Conservation (phyloP, 2,329 filamentous ascomycete species). For the Alternaria arborescens region DNA sequence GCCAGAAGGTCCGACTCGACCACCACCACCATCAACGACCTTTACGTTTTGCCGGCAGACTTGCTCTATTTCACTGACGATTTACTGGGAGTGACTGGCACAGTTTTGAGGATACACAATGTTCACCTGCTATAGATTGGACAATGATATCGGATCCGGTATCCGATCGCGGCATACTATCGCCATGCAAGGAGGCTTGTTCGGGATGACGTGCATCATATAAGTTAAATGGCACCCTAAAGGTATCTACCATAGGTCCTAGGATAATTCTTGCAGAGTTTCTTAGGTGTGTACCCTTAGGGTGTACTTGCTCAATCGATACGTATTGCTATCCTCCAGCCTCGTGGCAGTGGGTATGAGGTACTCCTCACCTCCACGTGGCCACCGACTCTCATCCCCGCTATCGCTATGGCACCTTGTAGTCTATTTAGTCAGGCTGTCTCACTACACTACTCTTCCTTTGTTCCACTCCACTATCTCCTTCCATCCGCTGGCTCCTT, state of each 20-base stretch:
- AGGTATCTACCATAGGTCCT: not conserved
- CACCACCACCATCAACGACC: slow-evolving; percentile 1
- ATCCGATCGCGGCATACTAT: not conserved
- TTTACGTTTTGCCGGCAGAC: not conserved
- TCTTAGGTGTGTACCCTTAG: not conserved
- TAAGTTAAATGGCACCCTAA: not conserved
- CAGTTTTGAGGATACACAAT: not conserved
- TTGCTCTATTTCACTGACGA: not conserved
- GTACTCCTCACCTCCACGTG: not conserved
- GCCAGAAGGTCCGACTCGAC: slow-evolving; percentile 9
- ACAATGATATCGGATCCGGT: not conserved
- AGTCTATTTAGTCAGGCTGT: not conserved
- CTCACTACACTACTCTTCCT: not conserved
- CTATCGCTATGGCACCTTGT: not conserved
- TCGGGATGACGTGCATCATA: not conserved
- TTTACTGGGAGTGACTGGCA: not conserved
- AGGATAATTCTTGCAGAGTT: not conserved
- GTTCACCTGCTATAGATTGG: not conserved
- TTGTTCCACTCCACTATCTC: not conserved
- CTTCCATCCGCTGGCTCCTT: not conserved
- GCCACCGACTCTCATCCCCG: not conserved
- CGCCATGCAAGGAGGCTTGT: not conserved
- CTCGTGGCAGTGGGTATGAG: not conserved
- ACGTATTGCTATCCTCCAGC: not conserved
- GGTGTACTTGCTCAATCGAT: not conserved